Base-by-base conservation (phyloP, 441 rosid species). In the Bruguiera hainesii region DNA sequence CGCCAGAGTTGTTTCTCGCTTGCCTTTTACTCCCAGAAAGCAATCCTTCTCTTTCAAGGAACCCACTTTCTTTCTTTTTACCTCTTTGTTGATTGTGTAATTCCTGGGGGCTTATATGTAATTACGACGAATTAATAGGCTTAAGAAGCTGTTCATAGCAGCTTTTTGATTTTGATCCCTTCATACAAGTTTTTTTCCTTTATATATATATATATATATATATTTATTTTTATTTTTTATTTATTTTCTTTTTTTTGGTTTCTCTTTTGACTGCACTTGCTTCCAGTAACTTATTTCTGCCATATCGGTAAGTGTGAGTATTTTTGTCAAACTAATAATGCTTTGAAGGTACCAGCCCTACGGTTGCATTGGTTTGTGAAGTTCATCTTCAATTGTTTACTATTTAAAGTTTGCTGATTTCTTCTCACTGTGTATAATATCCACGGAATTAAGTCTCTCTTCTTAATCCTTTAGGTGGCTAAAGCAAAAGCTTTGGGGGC, bases 21-120 rank as follows among this genome's bases (percentile, higher is more conserved):
- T 68, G 65, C 59, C 80, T 66, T 63, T 61, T 53, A 20, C 72
- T 33, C 63, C 83, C 72, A 79, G 80, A 57, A 78, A 73, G 69
- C 86, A 81, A 61, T 73, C 71, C 19, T 61, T 53, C 56, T 66
- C 84, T 55, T 72, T 84, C 57, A 87, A 89, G 96, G 98, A 87
- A 66, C 18, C 37, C 33, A 21, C 52, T 60, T 51, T 16, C 33
- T 16, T 7, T 58, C 20, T 5, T 1, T 50, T 60, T 13, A 0
- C 28, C 48, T 19, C 64, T 30, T 39, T 9, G 2, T 50, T 30
- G 35, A 10, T 37, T 42, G 31, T 29, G 31, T 29, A 5, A 29
- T 29, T 29, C 31, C 31, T 16, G 37, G 11, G 2, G 39, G 5
- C 42, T 58, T 16, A 10, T 7, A 7, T 56, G 20, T 51, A 31